phyloP scores from a whole-genome alignment of 2,329 filamentous ascomycete genomes.

The Penicillium sp. region DNA sequence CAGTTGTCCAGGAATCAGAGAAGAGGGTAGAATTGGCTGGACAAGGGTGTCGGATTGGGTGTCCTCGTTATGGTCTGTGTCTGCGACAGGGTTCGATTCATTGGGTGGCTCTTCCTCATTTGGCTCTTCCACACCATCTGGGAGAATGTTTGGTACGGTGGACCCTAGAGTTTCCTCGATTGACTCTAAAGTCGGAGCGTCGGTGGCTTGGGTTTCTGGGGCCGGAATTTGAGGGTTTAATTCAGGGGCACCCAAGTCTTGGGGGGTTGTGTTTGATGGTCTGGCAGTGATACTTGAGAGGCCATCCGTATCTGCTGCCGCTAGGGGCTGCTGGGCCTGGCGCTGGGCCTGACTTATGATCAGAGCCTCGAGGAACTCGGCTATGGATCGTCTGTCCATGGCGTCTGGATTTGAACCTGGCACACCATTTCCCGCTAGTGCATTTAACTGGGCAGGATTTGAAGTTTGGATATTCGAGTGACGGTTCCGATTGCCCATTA shows the following conservation, averaged over 20 bases:
- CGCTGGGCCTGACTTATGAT: conserved; percentile 25
- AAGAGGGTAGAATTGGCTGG: conserved; percentile 14
- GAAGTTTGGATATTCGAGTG: conserved; percentile 15
- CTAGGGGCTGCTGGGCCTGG: conserved; percentile 12
- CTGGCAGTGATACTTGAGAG: conserved; percentile 19
- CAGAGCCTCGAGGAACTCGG: conserved; percentile 31
- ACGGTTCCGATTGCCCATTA: conserved; percentile 29
- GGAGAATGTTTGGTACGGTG: conserved; percentile 21
- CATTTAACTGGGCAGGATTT: conserved; percentile 9
- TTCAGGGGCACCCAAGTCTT: conserved; percentile 7
- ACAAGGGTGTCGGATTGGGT: conserved; percentile 12
- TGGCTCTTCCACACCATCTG: conserved; percentile 28
- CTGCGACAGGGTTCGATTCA: conserved; percentile 10
- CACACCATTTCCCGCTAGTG: conserved; percentile 10
- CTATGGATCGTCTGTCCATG: conserved; percentile 24
- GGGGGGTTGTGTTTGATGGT: conserved; percentile 12
- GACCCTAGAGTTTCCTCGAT: conserved; percentile 8
- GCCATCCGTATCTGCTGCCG: conserved; percentile 17
- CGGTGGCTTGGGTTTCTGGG: conserved; percentile 5
- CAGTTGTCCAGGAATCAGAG: conserved; percentile 14
- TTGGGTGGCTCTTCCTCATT: conserved; percentile 16
- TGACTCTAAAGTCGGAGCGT: conserved; percentile 5
- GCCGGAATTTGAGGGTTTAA: conserved; percentile 3
- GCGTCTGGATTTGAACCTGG: conserved; percentile 10
- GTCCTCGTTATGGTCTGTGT: conserved; percentile 7